Percentiles rank a stretch among this genome's conserved stretches.
Conservation (phyloP, 2,329 filamentous ascomycete genomes). For the Tolypocladium cylindrosporum region DNA sequence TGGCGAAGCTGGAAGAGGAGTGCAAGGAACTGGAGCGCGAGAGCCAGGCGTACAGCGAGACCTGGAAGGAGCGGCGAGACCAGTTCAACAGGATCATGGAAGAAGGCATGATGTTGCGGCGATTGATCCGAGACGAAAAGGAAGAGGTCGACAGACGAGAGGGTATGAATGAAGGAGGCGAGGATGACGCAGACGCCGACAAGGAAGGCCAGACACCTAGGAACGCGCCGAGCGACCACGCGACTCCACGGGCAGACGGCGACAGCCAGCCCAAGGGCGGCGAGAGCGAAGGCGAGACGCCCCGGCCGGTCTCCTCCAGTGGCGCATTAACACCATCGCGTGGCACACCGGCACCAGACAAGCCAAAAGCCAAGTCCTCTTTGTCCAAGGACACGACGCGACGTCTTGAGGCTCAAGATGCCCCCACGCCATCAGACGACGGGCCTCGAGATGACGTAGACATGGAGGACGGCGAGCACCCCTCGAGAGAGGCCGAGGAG, state of each 20-base stretch:
- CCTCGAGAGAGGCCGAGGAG: constrained; percentile 28
- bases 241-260: constrained; percentile 38
- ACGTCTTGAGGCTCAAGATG: constrained; percentile 5
- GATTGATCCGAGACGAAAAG: constrained; percentile 88
- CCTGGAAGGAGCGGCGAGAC: constrained; percentile 75
- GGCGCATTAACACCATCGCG: constrained; percentile 22
- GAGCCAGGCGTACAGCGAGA: constrained; percentile 68
- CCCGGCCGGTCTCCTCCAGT: constrained; percentile 14
- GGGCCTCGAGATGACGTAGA: constrained; percentile 45
- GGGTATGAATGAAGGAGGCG: constrained; percentile 63
- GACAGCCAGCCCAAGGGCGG: constrained; percentile 18
- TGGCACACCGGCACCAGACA: constrained; percentile 19
- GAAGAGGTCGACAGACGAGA: constrained; percentile 85
- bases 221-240: constrained; percentile 39
- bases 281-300: constrained; percentile 17
- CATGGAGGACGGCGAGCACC: constrained; percentile 40
- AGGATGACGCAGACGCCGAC: constrained; percentile 43
- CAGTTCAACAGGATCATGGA: constrained; percentile 86
- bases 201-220: constrained; percentile 38
- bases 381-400: constrained; percentile 3
- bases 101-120: constrained; percentile 76
- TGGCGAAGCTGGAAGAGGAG: constrained; percentile 78
- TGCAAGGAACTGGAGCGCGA: constrained; percentile 81
- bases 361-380: constrained; percentile 1
- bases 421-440: constrained; percentile 17